Conservation (phyloP, 148 eudicot genomes). For the Arbutus unedo region DNA sequence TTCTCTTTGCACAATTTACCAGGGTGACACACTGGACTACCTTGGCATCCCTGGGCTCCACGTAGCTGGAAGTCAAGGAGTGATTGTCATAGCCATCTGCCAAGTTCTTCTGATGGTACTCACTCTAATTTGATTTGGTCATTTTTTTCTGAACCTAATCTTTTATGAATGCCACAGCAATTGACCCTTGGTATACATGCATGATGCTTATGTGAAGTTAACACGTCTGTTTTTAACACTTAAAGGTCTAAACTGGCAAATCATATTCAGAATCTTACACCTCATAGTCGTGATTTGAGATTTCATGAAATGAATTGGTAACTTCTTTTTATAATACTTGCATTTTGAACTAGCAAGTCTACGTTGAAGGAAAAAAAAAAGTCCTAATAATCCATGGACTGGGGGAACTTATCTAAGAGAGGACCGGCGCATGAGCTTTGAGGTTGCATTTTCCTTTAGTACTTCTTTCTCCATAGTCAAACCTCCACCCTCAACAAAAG, state of each 20-base stretch:
- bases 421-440: too few species aligned
- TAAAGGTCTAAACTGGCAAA: neutral
- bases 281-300: neutral
- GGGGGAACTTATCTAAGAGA: too few species aligned
- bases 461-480: too few species aligned
- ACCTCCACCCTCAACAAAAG: too few species aligned
- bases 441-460: too few species aligned
- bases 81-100: slow-evolving; percentile 85
- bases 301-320: neutral
- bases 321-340: too few species aligned
- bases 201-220: neutral
- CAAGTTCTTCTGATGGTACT: slow-evolving; percentile 91
- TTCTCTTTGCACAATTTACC: slow-evolving; percentile 15
- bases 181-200: neutral
- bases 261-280: neutral
- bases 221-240: neutral
- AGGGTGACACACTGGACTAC: slow-evolving; percentile 97
- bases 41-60: slow-evolving; percentile 98
- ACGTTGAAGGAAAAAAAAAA: neutral
- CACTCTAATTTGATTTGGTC: neutral
- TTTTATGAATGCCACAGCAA: neutral
- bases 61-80: slow-evolving; percentile 97
- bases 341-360: too few species aligned
- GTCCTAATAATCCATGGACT: too few species aligned
- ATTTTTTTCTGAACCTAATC: neutral